Evolutionary conservation across 805 yeast species (phyloP), one percentile per base, ranked within the genome.

Genomic region (Nakazawaea molendinolei): DNA sequence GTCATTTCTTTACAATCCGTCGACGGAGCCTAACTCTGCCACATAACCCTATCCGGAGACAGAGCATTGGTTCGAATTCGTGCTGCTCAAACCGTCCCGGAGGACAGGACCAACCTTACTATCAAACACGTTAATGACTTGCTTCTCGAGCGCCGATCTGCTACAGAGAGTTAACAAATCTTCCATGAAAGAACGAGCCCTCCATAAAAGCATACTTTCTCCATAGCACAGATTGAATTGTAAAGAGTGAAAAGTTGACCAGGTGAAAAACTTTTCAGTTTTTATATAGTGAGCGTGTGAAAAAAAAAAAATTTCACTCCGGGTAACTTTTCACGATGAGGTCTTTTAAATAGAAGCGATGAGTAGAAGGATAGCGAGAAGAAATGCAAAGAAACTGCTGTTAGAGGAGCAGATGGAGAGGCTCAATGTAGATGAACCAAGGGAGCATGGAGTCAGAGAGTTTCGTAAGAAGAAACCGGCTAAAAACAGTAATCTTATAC

Each of bases 1-100:
- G 64, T 64, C 76, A 28, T 85, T 68, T 47, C 49, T 90, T 70
- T 84, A 61, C 81, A 83, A 82, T 82, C 89, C 79, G 95, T 89
- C 95, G 95, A 79, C 95, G 86, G 95, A 95, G 97, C 86, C 32
- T 32, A 66, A 58, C 70, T 80, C 90, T 80, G 89, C 72, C 71
- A 65, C 73, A 83, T 62, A 56, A 65, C 61, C 46, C 30, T 13
- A 22, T 19, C 20, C 55, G 53, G 55, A 48, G 50, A 43, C 38
- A 35, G 39, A 48, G 36, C 36, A 27, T 39, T 20, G 39, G 23
- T 25, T 46, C 27, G 40, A 44, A 41, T 50, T 52, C 63, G 50
- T 50, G 59, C 62, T 58, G 55, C 65, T 46, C 58, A 42, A 38
- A 47, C 59, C 52, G 58, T 51, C 61, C 60, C 52, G 61, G 35